Conservation (phyloP, 768 basidiomycete genomes). For the Jaapia argillacea region DNA sequence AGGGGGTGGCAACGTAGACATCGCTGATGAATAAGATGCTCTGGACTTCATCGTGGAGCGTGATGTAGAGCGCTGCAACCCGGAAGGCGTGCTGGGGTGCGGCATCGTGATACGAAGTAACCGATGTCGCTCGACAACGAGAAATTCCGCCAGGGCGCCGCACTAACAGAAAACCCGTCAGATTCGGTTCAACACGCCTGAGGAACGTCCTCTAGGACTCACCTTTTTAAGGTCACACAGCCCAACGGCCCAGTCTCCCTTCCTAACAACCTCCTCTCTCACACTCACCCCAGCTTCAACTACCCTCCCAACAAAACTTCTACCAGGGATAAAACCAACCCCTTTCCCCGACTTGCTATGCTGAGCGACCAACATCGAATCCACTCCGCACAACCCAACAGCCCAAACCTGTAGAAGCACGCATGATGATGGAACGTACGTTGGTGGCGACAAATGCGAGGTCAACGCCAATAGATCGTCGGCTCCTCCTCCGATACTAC, state of each 20-base stretch:
- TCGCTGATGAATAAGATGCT: slow-evolving; percentile 20
- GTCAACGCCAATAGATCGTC: slow-evolving; percentile 15
- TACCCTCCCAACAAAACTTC: slow-evolving; percentile 79
- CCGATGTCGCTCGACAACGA: slow-evolving; percentile 71
- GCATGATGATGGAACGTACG: slow-evolving; percentile 54
- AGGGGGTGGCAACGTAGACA: slow-evolving; percentile 7
- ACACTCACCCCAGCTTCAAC: slow-evolving; percentile 81
- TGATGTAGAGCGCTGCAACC: too few relatives aligned
- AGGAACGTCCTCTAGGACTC: slow-evolving; percentile 13
- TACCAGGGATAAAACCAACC: slow-evolving; percentile 71
- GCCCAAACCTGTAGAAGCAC: slow-evolving; percentile 86
- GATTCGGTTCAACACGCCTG: slow-evolving; percentile 8
- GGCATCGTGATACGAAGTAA: slow-evolving; percentile 57
- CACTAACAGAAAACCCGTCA: slow-evolving; percentile 32
- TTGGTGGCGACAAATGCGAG: slow-evolving; percentile 48
- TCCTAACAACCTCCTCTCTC: slow-evolving; percentile 41
- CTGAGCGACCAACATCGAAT: slow-evolving; percentile 46
- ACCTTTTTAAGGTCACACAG: slow-evolving; percentile 76
- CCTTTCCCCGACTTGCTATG: slow-evolving; percentile 14
- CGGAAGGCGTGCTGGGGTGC: too few relatives aligned
- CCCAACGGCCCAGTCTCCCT: slow-evolving; percentile 85
- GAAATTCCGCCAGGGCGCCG: slow-evolving; percentile 85
- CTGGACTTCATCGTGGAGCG: too few relatives aligned
- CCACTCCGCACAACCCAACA: slow-evolving; percentile 73
- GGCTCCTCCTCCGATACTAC: background rate